Conservation (phyloP, 2,329 filamentous ascomycete species). For the Aureobasidium sp. region DNA sequence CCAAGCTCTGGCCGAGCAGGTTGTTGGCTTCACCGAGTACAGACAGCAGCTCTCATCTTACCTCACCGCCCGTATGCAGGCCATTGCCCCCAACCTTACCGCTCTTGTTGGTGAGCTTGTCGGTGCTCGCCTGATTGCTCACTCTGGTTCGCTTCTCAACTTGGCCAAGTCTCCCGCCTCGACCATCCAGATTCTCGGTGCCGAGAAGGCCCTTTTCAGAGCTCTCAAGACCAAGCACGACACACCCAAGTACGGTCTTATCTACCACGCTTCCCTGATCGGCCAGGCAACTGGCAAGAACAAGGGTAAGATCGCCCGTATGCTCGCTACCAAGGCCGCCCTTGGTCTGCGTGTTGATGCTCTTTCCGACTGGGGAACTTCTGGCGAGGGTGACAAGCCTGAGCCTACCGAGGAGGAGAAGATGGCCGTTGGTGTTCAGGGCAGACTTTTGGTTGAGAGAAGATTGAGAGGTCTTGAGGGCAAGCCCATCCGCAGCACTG, state of each 20-base stretch:
- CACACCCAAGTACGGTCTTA: slow-evolving; percentile 95
- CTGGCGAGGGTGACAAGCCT: slow-evolving; percentile 54
- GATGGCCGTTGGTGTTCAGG: slow-evolving; percentile 66
- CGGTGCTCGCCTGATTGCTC: slow-evolving; percentile 88
- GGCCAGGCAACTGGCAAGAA: slow-evolving; percentile 96
- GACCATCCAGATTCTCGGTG: slow-evolving; percentile 96
- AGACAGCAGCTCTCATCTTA: slow-evolving; percentile 82
- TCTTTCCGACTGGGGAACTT: slow-evolving; percentile 66
- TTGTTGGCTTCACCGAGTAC: slow-evolving; percentile 87
- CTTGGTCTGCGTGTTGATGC: slow-evolving; percentile 91
- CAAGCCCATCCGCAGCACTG: slow-evolving; percentile 75
- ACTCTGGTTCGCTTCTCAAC: slow-evolving; percentile 89
- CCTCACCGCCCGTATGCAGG: slow-evolving; percentile 87
- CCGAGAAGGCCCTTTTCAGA: slow-evolving; percentile 97
- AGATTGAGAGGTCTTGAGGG: slow-evolving; percentile 75
- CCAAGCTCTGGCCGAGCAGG: slow-evolving; percentile 82
- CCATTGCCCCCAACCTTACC: slow-evolving; percentile 92
- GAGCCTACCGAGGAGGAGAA: slow-evolving; percentile 82
- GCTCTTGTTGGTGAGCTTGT: slow-evolving; percentile 89
- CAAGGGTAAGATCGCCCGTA: slow-evolving; percentile 98
- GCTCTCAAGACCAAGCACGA: slow-evolving; percentile 99
- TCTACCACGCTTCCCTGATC: slow-evolving; percentile 87
- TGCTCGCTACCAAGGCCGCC: slow-evolving; percentile 88
- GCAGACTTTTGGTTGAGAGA: slow-evolving; percentile 67
- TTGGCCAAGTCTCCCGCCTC: slow-evolving; percentile 91